These are phyloP conservation scores for bread wheat (Triticum aestivum) DNA, from an alignment of 176 grass and related monocot genomes.

Conservation along the genomic window DNA sequence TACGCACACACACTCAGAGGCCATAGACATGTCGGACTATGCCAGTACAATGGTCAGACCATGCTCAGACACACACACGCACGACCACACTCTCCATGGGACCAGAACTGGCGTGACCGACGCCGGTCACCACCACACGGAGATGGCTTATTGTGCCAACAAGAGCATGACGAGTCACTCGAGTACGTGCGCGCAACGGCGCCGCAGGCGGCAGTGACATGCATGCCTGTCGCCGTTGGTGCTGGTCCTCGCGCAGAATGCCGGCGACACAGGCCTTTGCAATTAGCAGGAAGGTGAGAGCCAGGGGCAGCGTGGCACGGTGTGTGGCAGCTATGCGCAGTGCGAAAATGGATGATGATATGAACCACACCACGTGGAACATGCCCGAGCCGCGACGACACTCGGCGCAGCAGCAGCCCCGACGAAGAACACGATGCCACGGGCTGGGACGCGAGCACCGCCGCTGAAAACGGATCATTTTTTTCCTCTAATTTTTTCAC, in stretches of 20 bases:
- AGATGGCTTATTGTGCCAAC: too few species aligned
- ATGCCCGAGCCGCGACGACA: slow-evolving; percentile 49
- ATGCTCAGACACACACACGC: too few species aligned
- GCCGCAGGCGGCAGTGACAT: slow-evolving; percentile 18
- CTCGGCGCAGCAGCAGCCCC: not conserved
- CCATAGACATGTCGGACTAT: too few species aligned
- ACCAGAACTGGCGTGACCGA: too few species aligned
- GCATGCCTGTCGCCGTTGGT: not conserved
- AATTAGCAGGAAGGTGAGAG: slow-evolving; percentile 65
- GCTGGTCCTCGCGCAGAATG: slow-evolving; percentile 22
- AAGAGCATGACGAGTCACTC: slow-evolving; percentile 50
- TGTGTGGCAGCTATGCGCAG: slow-evolving; percentile 79
- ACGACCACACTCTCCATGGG: too few species aligned
- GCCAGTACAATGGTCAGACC: too few species aligned
- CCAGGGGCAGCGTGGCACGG: slow-evolving; percentile 58
- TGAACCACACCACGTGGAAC: slow-evolving; percentile 69
- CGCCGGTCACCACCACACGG: too few species aligned
- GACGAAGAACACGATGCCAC: slow-evolving; percentile 15
- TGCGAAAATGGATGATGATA: slow-evolving; percentile 56
- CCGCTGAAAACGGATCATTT: slow-evolving; percentile 36
- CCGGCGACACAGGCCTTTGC: slow-evolving; percentile 63
- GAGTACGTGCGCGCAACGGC: slow-evolving; percentile 43
- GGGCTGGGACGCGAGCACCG: slow-evolving; percentile 45
- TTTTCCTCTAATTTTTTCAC: too few species aligned
- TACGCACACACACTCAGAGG: too few species aligned